Evolutionary conservation across 768 basidiomycete species (phyloP).

Genomic region (Tephrocybe sp.): DNA sequence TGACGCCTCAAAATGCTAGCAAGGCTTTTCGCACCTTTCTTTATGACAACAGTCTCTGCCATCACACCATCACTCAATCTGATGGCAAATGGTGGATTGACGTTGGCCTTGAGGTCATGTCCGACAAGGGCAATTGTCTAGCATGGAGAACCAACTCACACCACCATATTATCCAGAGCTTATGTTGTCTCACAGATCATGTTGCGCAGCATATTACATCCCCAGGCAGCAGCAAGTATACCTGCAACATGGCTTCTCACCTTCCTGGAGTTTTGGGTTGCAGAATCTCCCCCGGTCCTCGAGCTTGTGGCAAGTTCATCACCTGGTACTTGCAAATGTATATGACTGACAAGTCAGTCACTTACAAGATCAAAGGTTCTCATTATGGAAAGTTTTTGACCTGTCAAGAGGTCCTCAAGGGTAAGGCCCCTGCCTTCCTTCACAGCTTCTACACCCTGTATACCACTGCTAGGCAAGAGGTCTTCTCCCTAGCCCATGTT

Average conservation of each 20-base stretch:
- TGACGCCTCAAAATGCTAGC: background rate
- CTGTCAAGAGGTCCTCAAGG: slow-evolving; percentile 16
- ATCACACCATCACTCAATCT: background rate
- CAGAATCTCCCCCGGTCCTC: slow-evolving; percentile 22
- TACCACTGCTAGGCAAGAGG: slow-evolving; percentile 10
- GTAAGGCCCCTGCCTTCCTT: slow-evolving; percentile 5
- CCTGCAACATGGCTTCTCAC: slow-evolving; percentile 27
- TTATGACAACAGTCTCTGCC: background rate
- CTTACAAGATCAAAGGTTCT: slow-evolving; percentile 15
- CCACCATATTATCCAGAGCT: slow-evolving; percentile 15
- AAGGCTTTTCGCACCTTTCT: background rate
- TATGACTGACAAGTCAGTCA: slow-evolving; percentile 31
- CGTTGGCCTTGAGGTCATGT: slow-evolving; percentile 26
- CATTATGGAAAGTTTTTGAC: slow-evolving; percentile 23
- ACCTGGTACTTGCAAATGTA: slow-evolving; percentile 31
- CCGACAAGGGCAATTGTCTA: slow-evolving; percentile 19
- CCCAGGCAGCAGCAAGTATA: slow-evolving; percentile 20
- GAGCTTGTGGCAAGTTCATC: slow-evolving; percentile 14
- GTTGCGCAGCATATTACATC: slow-evolving; percentile 21
- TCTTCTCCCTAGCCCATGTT: slow-evolving; percentile 23
- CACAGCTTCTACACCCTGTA: slow-evolving; percentile 21
- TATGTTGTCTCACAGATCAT: slow-evolving; percentile 11
- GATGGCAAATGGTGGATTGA: slow-evolving; percentile 27
- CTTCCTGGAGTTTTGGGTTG: slow-evolving; percentile 30
- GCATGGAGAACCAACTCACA: slow-evolving; percentile 32